Evolutionary conservation across 331 rosid genomes (phyloP), one percentile per base, ranked within the genome.

Genomic region (Acacia concinna): DNA sequence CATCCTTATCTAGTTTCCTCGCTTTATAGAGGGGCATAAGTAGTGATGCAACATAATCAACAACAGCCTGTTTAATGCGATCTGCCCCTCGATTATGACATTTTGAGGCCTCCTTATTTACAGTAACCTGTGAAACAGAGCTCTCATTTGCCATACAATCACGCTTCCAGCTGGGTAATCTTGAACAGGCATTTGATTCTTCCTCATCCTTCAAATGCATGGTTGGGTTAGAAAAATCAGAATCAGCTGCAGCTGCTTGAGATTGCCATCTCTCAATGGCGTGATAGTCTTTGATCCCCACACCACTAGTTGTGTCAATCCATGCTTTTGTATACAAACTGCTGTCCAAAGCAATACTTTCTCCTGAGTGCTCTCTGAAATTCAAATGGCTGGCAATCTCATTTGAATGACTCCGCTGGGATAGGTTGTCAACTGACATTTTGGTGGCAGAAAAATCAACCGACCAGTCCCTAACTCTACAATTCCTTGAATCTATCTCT

Each of bases 191-290:
- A 88, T 89, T 93, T 69, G 99, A 96, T 82, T 91, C 97, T 84
- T 93, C 99, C 87, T 93, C 99, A 13, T 96, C 99, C 83, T 85
- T 87, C 85, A 87, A 72, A 82, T 87, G 87, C 64, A 75, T 78
- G 44, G 72, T 65, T 31, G 91, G 85, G 75, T 76, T 81, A 34
- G 84, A 94, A 80, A 85, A 94, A 75, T 80, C 78, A 79, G 90
- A 86, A 82, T 90, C 95, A 73, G 94, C 97, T 43, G 92, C 99
- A 67, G 97, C 99, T 76, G 99, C 97, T 87, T 96, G 98, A 73
- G 97, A 89, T 83, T 92, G 98, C 99, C 99, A 96, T 87, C 97
- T 96, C 85, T 96, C 99, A 78, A 96, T 96, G 64, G 97, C 99
- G 80, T 89, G 91, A 85, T 85, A 86, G 81, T 93, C 99, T 86